A percentile compares a stretch with the other conserved stretches of the same genome.
Conservation (phyloP, 345 rosid species). For the Sisymbrium irio region DNA sequence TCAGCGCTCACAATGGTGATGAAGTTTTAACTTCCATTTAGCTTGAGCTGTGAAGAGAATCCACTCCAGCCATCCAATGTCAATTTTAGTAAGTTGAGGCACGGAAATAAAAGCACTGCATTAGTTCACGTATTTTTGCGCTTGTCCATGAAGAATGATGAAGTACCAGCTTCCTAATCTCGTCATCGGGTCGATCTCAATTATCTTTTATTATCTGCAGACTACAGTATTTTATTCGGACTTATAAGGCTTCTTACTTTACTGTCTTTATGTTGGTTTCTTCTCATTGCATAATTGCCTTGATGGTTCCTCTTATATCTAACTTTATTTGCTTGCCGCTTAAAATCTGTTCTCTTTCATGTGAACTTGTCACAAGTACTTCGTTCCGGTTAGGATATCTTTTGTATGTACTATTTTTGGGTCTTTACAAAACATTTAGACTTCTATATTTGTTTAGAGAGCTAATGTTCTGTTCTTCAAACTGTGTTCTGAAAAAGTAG, state of each 20-base stretch:
- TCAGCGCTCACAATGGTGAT: not conserved
- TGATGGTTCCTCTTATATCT: not conserved
- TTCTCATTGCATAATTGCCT: not conserved
- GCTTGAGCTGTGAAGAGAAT: no score
- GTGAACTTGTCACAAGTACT: not conserved
- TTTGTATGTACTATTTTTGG: not conserved
- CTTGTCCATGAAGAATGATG: not conserved
- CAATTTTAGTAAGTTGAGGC: not conserved
- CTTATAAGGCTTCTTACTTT: not conserved
- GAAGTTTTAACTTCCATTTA: not conserved
- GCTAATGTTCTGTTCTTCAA: not conserved
- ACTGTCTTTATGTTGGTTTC: not conserved
- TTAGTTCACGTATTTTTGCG: not conserved
- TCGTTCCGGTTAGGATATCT: not conserved
- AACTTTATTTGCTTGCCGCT: not conserved
- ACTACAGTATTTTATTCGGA: not conserved
- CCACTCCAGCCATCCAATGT: no score
- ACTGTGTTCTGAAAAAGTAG: constrained; percentile 10
- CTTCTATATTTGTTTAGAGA: not conserved
- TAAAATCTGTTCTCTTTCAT: not conserved
- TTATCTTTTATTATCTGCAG: not conserved
- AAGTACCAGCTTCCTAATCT: not conserved
- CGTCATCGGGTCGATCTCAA: not conserved
- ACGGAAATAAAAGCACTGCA: not conserved
- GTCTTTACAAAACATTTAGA: not conserved